A percentile compares a stretch with the other conserved stretches of the same genome.
phyloP scores from a whole-genome alignment of 805 yeast genomes.

The Suhomyces vadensis region DNA sequence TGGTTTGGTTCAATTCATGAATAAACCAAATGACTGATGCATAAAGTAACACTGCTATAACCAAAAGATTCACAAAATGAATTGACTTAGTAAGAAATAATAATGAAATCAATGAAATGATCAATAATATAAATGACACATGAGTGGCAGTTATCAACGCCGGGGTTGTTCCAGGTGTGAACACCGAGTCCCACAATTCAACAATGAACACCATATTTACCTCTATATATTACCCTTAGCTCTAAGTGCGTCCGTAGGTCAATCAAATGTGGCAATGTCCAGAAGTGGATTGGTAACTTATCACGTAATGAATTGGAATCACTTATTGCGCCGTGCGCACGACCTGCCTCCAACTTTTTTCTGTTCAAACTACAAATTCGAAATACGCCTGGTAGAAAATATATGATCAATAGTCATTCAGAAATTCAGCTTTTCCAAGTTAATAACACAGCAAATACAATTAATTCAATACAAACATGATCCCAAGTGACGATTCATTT shows the following conservation, averaged over 20 bases:
- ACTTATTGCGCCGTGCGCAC: slow-evolving; percentile 1
- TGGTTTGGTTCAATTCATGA: slow-evolving; percentile 55
- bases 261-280: no score
- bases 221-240: no score
- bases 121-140: slow-evolving; percentile 67
- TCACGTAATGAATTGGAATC: neutral
- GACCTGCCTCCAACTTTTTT: neutral
- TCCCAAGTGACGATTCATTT: slow-evolving; percentile 51
- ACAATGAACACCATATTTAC: slow-evolving; percentile 44
- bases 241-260: no score
- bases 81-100: slow-evolving; percentile 61
- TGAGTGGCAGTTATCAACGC: slow-evolving; percentile 89
- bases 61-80: slow-evolving; percentile 60
- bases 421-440: neutral
- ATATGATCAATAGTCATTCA: neutral
- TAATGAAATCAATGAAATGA: slow-evolving; percentile 56
- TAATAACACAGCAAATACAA: neutral
- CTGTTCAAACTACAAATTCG: neutral
- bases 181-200: slow-evolving; percentile 87
- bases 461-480: slow-evolving; percentile 19
- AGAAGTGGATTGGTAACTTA: neutral
- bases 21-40: slow-evolving; percentile 87
- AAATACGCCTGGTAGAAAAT: neutral
- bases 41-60: slow-evolving; percentile 70
- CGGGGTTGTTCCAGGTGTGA: slow-evolving; percentile 92